Evolutionary conservation across 1,284 basidiomycete genomes (phyloP), one percentile per base, ranked within the genome.

Genomic region (Lignosus rhinocerotis): DNA sequence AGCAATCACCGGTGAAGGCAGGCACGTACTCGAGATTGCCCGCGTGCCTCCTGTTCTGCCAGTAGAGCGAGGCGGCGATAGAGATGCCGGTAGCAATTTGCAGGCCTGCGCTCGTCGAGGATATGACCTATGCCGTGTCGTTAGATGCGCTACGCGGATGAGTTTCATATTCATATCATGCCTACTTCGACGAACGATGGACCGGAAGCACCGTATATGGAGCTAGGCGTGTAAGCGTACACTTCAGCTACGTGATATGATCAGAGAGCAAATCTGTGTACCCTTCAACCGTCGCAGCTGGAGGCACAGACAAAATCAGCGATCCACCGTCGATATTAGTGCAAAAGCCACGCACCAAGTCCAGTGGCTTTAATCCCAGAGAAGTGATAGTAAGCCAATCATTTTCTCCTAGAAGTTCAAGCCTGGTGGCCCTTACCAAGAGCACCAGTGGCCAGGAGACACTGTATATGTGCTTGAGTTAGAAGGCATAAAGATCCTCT

Each of bases 41-140:
- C 9, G 56, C 45, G 30, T 55, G 54, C 31, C 49, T 59, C 11
- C 51, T 56, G 45, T 55, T 55, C 6, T 62, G 44, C 63, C 60
- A 62, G 52, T 62, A 64, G 14, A 64, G 51, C 5, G 50, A 43
- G 0, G 17, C 42, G 17, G 50, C 53, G 51, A 64, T 62, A 36
- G 59, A 32, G 4, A 58, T 36, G 39, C 62, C 63, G 16, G 46
- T 44, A 31, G 34, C 58, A 11, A 62, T 60, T 9, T 62, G 58
- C 9, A 64, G 34, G 2, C 48, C 60, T 1, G 60, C 58, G 36
- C 56, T 58, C 2, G 54, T 53, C 2, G 51, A 44, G 6, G 58
- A 58, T 12, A 64, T 36, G 31, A 59, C 30, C 63, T 64, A 33
- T 32, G 39, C 11, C 11, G 17, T 12, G 11, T 10, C 19, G 41